Conservation (phyloP, 139 green algal species). For the Zygnema circumcarinatum region DNA sequence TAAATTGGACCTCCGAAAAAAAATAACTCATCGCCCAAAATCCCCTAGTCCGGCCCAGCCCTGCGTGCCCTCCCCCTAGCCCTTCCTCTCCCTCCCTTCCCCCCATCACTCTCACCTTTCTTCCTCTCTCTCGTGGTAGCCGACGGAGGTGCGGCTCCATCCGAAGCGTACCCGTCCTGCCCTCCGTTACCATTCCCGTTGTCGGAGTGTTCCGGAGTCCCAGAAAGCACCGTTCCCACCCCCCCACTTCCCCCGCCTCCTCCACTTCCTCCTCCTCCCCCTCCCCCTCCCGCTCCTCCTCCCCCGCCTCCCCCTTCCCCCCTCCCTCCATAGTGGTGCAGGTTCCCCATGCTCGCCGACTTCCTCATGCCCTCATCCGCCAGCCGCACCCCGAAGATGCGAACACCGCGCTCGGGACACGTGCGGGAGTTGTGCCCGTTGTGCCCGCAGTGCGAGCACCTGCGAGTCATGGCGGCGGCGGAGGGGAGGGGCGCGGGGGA, state of each 20-base stretch:
- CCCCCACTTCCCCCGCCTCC: neutral
- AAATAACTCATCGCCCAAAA: too few relatives aligned
- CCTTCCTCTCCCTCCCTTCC: neutral
- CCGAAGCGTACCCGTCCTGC: constrained; percentile 9
- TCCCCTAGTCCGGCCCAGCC: neutral
- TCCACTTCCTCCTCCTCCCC: neutral
- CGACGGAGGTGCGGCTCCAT: too few relatives aligned
- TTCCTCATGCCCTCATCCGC: constrained; percentile 41
- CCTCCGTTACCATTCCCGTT: neutral
- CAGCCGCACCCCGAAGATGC: constrained; percentile 48
- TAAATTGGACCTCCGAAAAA: neutral
- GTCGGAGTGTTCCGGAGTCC: constrained; percentile 14
- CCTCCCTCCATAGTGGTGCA: constrained; percentile 31
- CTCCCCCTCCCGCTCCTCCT: neutral
- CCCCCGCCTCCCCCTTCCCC: neutral
- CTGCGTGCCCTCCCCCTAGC: neutral
- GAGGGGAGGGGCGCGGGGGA: neutral
- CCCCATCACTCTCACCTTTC: neutral
- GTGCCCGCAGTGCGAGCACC: constrained; percentile 54
- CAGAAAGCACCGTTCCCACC: neutral
- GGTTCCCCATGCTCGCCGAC: constrained; percentile 39
- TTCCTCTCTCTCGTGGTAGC: neutral
- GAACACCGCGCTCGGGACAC: constrained; percentile 44
- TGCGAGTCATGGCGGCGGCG: constrained; percentile 27
- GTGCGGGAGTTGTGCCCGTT: constrained; percentile 47